phyloP scores from a whole-genome alignment of 495 filamentous ascomycete genomes.

The Aspergillus diversus region DNA sequence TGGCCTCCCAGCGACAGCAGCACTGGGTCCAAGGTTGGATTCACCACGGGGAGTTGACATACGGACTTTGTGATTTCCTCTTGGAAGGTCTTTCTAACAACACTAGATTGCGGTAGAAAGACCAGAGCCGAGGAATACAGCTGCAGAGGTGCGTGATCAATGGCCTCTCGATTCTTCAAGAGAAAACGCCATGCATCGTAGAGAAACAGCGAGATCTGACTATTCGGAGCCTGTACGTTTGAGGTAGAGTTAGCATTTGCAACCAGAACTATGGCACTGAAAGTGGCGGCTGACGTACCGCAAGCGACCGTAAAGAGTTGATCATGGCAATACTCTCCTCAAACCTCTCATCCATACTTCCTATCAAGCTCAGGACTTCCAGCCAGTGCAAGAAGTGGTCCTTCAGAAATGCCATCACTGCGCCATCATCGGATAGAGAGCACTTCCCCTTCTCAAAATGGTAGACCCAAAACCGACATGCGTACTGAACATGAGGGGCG shows the following conservation, averaged over 20 bases:
- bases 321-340: conserved; percentile 23
- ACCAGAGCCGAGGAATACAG: conserved; percentile 32
- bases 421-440: not conserved
- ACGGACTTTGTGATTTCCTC: conserved; percentile 9
- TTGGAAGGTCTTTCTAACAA: conserved; percentile 24
- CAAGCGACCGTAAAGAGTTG: not conserved
- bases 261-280: not conserved
- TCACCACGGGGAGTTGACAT: conserved; percentile 7
- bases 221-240: not conserved
- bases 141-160: conserved; percentile 30
- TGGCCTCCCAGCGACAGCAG: conserved; percentile 1
- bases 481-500: not conserved
- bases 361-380: conserved; percentile 44
- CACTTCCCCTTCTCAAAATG: not conserved
- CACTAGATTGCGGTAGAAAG: conserved; percentile 35
- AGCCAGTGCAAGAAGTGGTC: conserved; percentile 49
- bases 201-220: conserved; percentile 26
- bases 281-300: not conserved
- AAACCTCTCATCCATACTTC: too few relatives aligned
- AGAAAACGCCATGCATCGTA: conserved; percentile 41
- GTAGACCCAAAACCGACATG: not conserved
- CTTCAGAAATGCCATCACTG: not conserved
- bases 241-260: not conserved
- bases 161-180: conserved; percentile 32
- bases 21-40: conserved; percentile 3